These are phyloP conservation scores for Brassica hybrid DNA, from an alignment of 441 rosid genomes.

Conservation along the genomic window DNA sequence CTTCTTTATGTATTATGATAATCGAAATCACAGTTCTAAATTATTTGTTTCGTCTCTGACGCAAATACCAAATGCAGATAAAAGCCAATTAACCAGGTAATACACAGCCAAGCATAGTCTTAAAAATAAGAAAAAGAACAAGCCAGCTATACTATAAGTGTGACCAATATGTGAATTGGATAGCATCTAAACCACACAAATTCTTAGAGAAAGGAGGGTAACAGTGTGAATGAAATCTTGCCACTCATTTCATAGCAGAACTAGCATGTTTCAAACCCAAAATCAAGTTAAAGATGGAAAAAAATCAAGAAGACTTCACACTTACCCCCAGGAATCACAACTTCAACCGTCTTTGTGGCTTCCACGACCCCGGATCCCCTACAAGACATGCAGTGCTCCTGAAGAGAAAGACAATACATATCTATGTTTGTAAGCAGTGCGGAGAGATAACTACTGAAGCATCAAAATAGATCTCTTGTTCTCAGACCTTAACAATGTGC, in stretches of 20 bases:
- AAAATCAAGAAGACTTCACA: slow-evolving; percentile 36
- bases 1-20: slow-evolving; percentile 13
- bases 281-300: slow-evolving; percentile 10
- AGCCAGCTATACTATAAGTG: slow-evolving; percentile 18
- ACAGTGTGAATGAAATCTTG: slow-evolving; percentile 16
- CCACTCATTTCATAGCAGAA: slow-evolving; percentile 26
- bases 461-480: slow-evolving; percentile 30
- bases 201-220: slow-evolving; percentile 13
- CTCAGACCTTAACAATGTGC: slow-evolving; percentile 66
- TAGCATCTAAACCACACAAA: slow-evolving; percentile 16
- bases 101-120: slow-evolving; percentile 14
- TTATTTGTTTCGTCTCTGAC: slow-evolving; percentile 18
- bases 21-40: slow-evolving; percentile 17
- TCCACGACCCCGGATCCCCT: slow-evolving; percentile 81
- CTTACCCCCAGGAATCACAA: slow-evolving; percentile 85
- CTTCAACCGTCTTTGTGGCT: slow-evolving; percentile 74
- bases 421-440: slow-evolving; percentile 25
- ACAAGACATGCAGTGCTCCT: slow-evolving; percentile 79
- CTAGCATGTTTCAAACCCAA: slow-evolving; percentile 18
- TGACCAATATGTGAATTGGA: neutral
- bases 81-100: slow-evolving; percentile 16
- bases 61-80: slow-evolving; percentile 12
- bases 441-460: slow-evolving; percentile 20
- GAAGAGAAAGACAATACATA: slow-evolving; percentile 32
- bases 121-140: neutral